phyloP scores from a whole-genome alignment of 192 early-diverging fungal genomes.

The Coemansia guatemalensis region DNA sequence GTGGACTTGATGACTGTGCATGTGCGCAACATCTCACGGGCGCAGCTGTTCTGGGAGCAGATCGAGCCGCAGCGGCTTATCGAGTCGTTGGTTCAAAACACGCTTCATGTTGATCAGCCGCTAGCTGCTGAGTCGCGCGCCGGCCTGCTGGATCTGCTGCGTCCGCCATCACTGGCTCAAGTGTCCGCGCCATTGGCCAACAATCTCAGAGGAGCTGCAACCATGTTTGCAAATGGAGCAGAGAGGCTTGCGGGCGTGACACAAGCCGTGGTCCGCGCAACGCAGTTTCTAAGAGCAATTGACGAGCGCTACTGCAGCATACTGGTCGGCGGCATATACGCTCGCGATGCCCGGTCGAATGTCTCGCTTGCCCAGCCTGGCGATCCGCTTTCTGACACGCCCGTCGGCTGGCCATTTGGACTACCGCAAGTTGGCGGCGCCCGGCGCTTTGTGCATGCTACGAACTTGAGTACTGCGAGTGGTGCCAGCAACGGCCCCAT shows the following conservation, averaged over 20 bases:
- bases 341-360: constrained; percentile 33
- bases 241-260: constrained; percentile 25
- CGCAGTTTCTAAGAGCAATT: constrained; percentile 39
- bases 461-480: constrained; percentile 44
- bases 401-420: constrained; percentile 21
- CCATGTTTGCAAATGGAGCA: constrained; percentile 16
- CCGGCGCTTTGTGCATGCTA: constrained; percentile 28
- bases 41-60: constrained; percentile 52
- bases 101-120: constrained; percentile 82
- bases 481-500: constrained; percentile 22
- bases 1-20: constrained; percentile 43
- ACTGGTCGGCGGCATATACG: constrained; percentile 43
- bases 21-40: constrained; percentile 31
- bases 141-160: constrained; percentile 36
- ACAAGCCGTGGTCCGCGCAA: constrained; percentile 32
- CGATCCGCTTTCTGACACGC: constrained; percentile 30
- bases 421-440: constrained; percentile 13
- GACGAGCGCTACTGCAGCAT: constrained; percentile 46
- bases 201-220: background rate
- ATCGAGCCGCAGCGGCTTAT: constrained; percentile 62
- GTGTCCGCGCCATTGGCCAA: background rate
- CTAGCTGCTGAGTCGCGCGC: constrained; percentile 61
- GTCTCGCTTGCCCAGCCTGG: constrained; percentile 43
- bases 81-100: constrained; percentile 79
- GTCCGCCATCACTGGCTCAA: constrained; percentile 21